These are phyloP conservation scores for Huntiella savannae DNA, from an alignment of 2,329 filamentous ascomycete genomes.

Conservation along the genomic window DNA sequence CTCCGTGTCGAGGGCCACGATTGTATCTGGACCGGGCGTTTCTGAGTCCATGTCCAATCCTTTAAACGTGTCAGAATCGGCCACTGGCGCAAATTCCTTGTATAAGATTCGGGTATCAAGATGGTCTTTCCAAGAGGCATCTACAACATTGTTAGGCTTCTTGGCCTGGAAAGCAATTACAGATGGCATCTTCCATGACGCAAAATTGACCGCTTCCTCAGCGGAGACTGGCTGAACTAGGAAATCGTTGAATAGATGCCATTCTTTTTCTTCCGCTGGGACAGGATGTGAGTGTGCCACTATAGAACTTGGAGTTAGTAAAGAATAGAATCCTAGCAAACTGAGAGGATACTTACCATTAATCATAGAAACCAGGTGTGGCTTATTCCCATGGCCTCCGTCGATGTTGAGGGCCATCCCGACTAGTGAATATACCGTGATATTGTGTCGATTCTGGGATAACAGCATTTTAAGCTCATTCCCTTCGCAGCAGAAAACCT, in stretches of 20 bases:
- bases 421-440: constrained; percentile 78
- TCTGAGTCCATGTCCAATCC: constrained; percentile 40
- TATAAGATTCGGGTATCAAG: constrained; percentile 77
- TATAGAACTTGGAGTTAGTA: background rate
- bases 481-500: constrained; percentile 88
- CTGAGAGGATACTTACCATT: constrained; percentile 39
- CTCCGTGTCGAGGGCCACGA: constrained; percentile 85
- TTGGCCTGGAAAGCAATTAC: constrained; percentile 77
- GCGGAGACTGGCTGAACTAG: constrained; percentile 57
- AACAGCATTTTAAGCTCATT: constrained; percentile 68
- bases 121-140: constrained; percentile 67
- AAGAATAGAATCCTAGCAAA: background rate
- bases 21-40: constrained; percentile 48
- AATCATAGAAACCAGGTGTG: constrained; percentile 78
- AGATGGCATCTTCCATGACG: constrained; percentile 81
- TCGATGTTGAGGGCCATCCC: constrained; percentile 84
- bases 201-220: constrained; percentile 74
- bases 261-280: constrained; percentile 45
- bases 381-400: constrained; percentile 55
- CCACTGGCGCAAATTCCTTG: constrained; percentile 31
- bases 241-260: constrained; percentile 98
- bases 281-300: constrained; percentile 14
- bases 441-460: constrained; percentile 58
- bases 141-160: constrained; percentile 59
- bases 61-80: constrained; percentile 34